A percentile compares a stretch with the other conserved stretches of the same genome.
These are phyloP conservation scores for Apiotrichum gracile DNA, from an alignment of 1,284 basidiomycete genomes.

Conservation along the genomic window DNA sequence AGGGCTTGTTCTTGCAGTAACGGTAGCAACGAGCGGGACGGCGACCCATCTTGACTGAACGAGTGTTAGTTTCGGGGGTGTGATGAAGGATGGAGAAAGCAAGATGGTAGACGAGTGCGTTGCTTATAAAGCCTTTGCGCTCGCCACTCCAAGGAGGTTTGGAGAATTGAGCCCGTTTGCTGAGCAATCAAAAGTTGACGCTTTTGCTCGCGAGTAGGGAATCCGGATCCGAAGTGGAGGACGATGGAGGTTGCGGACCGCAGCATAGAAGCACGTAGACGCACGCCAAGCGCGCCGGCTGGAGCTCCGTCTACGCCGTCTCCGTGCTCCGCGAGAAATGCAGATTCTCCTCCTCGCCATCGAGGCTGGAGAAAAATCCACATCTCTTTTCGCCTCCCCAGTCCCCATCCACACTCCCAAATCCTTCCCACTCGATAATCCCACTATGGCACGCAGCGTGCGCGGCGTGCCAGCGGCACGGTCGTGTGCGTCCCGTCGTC, in stretches of 20 bases:
- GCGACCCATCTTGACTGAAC: slow-evolving; percentile 71
- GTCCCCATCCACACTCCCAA: no score
- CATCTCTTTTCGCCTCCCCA: no score
- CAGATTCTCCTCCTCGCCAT: no score
- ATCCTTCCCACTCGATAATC: no score
- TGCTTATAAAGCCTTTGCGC: slow-evolving; percentile 1
- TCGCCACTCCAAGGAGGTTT: neutral
- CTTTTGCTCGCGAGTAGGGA: neutral
- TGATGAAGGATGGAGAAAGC: neutral
- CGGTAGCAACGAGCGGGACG: slow-evolving; percentile 94
- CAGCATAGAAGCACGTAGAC: no score
- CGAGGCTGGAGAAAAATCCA: no score
- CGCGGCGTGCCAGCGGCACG: neutral
- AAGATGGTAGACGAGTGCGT: neutral
- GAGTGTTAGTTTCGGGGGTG: slow-evolving; percentile 7
- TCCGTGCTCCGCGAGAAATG: no score
- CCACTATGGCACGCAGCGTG: no score
- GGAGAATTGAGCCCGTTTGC: neutral
- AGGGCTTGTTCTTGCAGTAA: slow-evolving; percentile 98
- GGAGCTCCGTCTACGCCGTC: no score
- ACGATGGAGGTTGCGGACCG: neutral
- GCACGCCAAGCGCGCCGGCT: no score
- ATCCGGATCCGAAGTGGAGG: neutral
- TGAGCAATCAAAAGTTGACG: neutral
- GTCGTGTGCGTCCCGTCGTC: neutral